Percentiles rank a stretch among this genome's conserved stretches.
Evolutionary conservation across 2,329 filamentous ascomycete species (phyloP).

Genomic region (Metarhizium brunneum): DNA sequence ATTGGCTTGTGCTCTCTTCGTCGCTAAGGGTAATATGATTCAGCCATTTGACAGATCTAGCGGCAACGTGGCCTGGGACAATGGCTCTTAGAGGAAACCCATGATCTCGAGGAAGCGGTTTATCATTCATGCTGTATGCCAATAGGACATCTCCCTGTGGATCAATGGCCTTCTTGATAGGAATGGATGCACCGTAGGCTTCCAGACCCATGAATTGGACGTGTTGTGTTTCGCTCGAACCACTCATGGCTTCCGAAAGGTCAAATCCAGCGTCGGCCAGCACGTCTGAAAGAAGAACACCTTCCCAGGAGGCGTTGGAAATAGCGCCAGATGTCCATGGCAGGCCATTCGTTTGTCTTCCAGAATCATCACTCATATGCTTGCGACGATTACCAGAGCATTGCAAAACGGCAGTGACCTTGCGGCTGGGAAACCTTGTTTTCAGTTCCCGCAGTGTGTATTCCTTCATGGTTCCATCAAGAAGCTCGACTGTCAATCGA

Average conservation of each 20-base stretch:
- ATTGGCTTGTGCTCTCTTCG: constrained; percentile 56
- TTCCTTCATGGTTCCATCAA: constrained; percentile 40
- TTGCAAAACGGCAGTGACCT: constrained; percentile 46
- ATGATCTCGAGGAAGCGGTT: constrained; percentile 53
- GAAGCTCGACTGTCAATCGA: constrained; percentile 43
- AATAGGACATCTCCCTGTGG: constrained; percentile 55
- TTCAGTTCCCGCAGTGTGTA: constrained; percentile 48
- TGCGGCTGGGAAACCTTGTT: constrained; percentile 37
- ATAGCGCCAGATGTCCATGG: constrained; percentile 53
- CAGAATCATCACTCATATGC: constrained; percentile 44
- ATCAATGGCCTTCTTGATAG: constrained; percentile 48
- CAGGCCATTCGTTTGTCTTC: constrained; percentile 43
- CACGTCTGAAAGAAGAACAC: constrained; percentile 45
- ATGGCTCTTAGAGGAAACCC: constrained; percentile 55
- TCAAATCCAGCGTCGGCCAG: constrained; percentile 46
- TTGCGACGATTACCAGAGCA: constrained; percentile 52
- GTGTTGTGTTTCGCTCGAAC: constrained; percentile 33
- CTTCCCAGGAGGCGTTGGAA: constrained; percentile 50
- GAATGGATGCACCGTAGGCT: constrained; percentile 53
- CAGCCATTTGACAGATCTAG: constrained; percentile 61
- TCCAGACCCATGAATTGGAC: constrained; percentile 51
- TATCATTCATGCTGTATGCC: constrained; percentile 59
- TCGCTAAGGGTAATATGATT: constrained; percentile 53
- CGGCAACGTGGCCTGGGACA: constrained; percentile 57
- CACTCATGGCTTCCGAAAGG: constrained; percentile 24